phyloP scores from a whole-genome alignment of 164 flowering plant genomes.

The Berberis vulgaris region DNA sequence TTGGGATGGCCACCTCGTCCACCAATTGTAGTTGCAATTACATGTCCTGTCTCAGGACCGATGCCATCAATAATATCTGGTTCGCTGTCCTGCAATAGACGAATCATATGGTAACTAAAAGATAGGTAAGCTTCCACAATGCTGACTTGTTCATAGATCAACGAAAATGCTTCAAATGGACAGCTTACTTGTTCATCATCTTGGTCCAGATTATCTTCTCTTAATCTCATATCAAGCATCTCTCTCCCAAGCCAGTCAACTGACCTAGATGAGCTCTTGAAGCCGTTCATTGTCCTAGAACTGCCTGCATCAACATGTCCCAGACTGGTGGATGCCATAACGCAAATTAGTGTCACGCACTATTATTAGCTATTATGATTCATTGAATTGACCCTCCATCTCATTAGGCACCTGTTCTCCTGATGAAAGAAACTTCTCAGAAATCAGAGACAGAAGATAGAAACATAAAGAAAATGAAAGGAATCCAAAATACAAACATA shows the following conservation, averaged over 20 bases:
- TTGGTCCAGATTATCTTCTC: conserved; percentile 52
- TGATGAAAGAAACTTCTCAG: no score
- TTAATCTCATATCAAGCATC: conserved; percentile 86
- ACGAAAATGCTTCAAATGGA: no score
- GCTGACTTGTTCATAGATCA: no score
- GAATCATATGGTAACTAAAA: neutral
- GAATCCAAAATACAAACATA: no score
- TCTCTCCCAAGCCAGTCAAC: conserved; percentile 89
- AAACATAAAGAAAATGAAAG: no score
- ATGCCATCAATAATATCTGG: conserved; percentile 82
- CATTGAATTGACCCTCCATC: no score
- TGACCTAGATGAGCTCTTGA: conserved; percentile 68
- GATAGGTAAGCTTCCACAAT: no score
- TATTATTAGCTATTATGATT: no score
- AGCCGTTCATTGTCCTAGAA: conserved; percentile 60
- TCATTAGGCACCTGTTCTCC: no score
- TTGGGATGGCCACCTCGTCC: conserved; percentile 81
- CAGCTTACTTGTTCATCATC: conserved; percentile 70
- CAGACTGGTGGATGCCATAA: conserved; percentile 69
- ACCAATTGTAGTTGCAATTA: conserved; percentile 72
- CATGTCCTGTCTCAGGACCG: conserved; percentile 85
- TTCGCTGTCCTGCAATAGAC: conserved; percentile 69
- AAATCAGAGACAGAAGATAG: no score
- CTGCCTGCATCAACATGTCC: conserved; percentile 84
- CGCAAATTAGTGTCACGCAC: no score